phyloP scores from a whole-genome alignment of 768 basidiomycete genomes.

The Psilocybe subaeruginosa region DNA sequence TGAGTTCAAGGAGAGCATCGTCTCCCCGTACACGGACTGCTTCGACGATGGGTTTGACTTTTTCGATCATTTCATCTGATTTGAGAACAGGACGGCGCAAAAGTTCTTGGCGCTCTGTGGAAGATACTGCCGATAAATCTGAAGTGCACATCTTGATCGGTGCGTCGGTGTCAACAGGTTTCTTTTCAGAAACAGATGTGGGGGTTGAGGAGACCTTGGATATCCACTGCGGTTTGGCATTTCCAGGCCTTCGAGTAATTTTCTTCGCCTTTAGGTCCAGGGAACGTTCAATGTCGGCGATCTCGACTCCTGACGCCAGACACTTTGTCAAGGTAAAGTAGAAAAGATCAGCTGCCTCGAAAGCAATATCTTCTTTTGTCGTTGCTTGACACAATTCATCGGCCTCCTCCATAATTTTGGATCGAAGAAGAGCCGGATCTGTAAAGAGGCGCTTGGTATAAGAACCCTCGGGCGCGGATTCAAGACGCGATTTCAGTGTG shows the following conservation, averaged over 20 bases:
- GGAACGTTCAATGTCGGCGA: constrained; percentile 82
- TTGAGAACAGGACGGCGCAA: constrained; percentile 90
- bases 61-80: constrained; percentile 86
- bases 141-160: constrained; percentile 81
- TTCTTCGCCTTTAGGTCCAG: constrained; percentile 86
- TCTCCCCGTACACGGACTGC: constrained; percentile 86
- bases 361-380: constrained; percentile 81
- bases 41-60: constrained; percentile 93
- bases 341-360: constrained; percentile 93
- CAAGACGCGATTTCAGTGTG: constrained; percentile 72
- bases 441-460: constrained; percentile 90
- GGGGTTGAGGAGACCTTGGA: constrained; percentile 26
- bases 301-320: constrained; percentile 76
- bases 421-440: constrained; percentile 77
- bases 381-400: constrained; percentile 91
- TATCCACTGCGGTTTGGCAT: constrained; percentile 87
- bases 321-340: constrained; percentile 93
- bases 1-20: constrained; percentile 81
- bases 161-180: constrained; percentile 30
- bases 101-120: constrained; percentile 63
- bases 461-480: constrained; percentile 83
- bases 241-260: constrained; percentile 84
- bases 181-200: constrained; percentile 17
- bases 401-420: constrained; percentile 98
- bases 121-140: constrained; percentile 51